These are phyloP conservation scores for Candida nemodendra DNA, from an alignment of 805 yeast species.

Conservation along the genomic window DNA sequence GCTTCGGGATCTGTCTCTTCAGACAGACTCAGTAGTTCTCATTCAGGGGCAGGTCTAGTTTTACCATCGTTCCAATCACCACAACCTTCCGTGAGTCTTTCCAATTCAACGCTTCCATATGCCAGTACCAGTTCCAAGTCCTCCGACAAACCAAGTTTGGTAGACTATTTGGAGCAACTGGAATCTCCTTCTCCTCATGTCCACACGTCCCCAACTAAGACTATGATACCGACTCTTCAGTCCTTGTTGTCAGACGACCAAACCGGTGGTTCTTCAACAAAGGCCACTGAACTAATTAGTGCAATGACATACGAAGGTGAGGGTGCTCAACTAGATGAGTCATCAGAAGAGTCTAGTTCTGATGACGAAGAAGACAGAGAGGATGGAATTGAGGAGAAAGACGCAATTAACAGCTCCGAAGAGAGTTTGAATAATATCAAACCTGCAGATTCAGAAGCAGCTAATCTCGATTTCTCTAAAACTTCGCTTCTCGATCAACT, in stretches of 20 bases:
- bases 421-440: no score
- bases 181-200: conserved; percentile 11
- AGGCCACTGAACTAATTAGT: conserved; percentile 16
- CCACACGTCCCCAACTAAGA: not conserved
- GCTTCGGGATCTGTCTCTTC: conserved; percentile 1
- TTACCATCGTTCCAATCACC: conserved; percentile 24
- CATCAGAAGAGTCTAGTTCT: conserved; percentile 9
- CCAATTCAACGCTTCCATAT: conserved; percentile 15
- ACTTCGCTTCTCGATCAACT: not conserved
- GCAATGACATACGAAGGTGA: conserved; percentile 26
- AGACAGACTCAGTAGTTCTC: conserved; percentile 5
- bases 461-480: not conserved
- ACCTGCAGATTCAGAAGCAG: conserved; percentile 1
- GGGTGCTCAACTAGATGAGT: conserved; percentile 19
- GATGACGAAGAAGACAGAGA: conserved; percentile 7
- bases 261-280: not conserved
- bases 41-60: conserved; percentile 14
- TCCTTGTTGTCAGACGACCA: conserved; percentile 9
- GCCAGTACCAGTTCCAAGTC: conserved; percentile 10
- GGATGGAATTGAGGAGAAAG: conserved; percentile 2
- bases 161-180: conserved; percentile 20
- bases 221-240: conserved; percentile 14
- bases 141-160: conserved; percentile 12
- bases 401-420: no score
- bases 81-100: conserved; percentile 22